These are phyloP conservation scores for Aspergillus sp. DNA, from an alignment of 2,329 filamentous ascomycete species.

Conservation along the genomic window DNA sequence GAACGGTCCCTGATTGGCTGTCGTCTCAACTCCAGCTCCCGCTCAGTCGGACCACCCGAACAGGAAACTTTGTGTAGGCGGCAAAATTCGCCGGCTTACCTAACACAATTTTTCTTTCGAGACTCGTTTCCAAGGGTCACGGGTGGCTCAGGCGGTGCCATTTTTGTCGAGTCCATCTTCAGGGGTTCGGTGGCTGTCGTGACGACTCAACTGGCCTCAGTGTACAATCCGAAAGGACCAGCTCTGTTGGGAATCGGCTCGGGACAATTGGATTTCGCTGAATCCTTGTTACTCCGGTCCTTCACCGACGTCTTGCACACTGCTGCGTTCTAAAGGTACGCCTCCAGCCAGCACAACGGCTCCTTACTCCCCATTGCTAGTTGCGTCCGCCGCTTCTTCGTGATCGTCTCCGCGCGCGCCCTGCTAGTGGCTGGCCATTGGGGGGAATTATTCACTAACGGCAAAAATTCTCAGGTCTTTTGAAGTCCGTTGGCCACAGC, in stretches of 20 bases:
- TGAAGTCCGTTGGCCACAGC: neutral
- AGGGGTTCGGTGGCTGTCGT: conserved; percentile 12
- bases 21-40: neutral
- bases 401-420: neutral
- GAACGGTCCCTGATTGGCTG: conserved; percentile 4
- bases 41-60: neutral
- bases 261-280: neutral
- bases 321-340: conserved; percentile 1
- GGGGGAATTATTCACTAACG: neutral
- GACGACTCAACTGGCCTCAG: conserved; percentile 3
- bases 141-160: conserved; percentile 13
- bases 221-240: conserved; percentile 1
- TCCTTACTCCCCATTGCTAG: neutral
- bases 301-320: conserved; percentile 6
- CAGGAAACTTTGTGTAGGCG: conserved; percentile 10
- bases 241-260: conserved; percentile 4
- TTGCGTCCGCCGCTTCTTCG: neutral
- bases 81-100: conserved; percentile 16
- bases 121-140: conserved; percentile 4
- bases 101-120: conserved; percentile 6
- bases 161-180: conserved; percentile 6
- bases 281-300: neutral
- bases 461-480: conserved; percentile 2
- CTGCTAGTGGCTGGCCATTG: conserved; percentile 1
- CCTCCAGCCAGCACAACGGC: neutral